Percentiles rank a stretch among this genome's conserved stretches.
Evolutionary conservation across 371 early-diverging fungal species (phyloP).

Genomic region (Batrachochytrium dendrobatidis): DNA sequence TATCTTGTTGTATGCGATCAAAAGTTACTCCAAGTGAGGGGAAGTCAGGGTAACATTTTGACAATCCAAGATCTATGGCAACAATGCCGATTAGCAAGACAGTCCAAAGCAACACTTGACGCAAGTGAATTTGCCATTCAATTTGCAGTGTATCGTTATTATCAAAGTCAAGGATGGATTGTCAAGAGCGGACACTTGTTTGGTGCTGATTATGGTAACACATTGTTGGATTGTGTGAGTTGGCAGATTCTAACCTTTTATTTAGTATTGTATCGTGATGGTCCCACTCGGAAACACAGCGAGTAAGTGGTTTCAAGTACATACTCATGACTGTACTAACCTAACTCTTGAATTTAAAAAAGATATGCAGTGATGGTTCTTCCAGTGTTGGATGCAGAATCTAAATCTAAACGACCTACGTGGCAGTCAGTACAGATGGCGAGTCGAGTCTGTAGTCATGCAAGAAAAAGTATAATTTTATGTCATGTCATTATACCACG

Average conservation of each 20-base stretch:
- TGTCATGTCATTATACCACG: slow-evolving; percentile 20
- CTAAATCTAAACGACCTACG: slow-evolving; percentile 16
- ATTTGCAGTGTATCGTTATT: slow-evolving; percentile 77
- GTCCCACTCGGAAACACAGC: slow-evolving; percentile 29
- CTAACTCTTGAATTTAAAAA: no score
- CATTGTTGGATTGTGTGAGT: slow-evolving; percentile 17
- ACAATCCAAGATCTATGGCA: neutral
- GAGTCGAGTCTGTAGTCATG: slow-evolving; percentile 56
- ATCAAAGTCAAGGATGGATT: slow-evolving; percentile 73
- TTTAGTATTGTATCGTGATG: slow-evolving; percentile 24
- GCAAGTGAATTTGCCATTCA: slow-evolving; percentile 39
- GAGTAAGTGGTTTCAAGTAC: slow-evolving; percentile 17
- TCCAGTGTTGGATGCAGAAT: no score
- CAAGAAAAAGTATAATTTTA: slow-evolving; percentile 36
- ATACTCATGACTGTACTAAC: neutral
- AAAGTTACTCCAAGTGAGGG: no score
- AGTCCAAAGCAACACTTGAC: neutral
- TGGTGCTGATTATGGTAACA: slow-evolving; percentile 67
- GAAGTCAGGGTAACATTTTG: no score
- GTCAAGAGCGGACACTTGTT: slow-evolving; percentile 75
- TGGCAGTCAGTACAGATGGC: slow-evolving; percentile 54
- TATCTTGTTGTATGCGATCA: no score
- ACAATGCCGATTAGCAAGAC: no score
- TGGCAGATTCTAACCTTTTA: neutral
- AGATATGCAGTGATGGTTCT: no score